Percentiles rank a stretch among this genome's conserved stretches.
phyloP scores from a whole-genome alignment of 768 basidiomycete species.

The Tylopilus subfusipes region DNA sequence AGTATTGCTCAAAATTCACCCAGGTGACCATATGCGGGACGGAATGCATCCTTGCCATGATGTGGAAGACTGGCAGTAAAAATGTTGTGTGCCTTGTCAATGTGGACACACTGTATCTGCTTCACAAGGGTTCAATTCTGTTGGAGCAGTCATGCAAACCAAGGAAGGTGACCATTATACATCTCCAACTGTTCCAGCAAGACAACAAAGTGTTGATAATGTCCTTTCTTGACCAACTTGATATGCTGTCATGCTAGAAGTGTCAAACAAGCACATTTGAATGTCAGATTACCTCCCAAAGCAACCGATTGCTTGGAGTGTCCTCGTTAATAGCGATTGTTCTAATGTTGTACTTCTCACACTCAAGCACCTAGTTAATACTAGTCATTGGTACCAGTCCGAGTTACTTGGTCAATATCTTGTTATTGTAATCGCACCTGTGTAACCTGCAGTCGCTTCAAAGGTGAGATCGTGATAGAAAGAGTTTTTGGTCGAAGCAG shows the following conservation, averaged over 20 bases:
- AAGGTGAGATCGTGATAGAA: no score
- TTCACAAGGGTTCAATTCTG: neutral
- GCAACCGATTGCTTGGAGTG: neutral
- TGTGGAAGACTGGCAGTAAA: neutral
- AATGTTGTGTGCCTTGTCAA: neutral
- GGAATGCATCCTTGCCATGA: neutral
- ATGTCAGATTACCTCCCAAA: neutral
- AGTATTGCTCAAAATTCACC: neutral
- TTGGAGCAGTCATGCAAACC: neutral
- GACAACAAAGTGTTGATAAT: neutral
- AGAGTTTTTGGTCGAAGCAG: no score
- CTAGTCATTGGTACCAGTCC: no score
- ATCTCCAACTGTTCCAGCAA: neutral
- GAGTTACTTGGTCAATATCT: no score
- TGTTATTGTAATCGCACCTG: no score
- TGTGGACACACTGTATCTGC: neutral
- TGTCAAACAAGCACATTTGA: neutral
- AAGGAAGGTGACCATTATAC: neutral
- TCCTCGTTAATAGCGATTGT: neutral
- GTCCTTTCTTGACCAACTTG: neutral
- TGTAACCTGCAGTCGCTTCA: no score
- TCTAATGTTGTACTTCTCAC: neutral
- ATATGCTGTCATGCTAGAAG: no score
- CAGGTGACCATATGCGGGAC: neutral
- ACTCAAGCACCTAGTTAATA: neutral